Percentiles rank a stretch among this genome's conserved stretches.
These are phyloP conservation scores for Vitis hybrid DNA, from an alignment of 177 flowering plant species.

Conservation along the genomic window DNA sequence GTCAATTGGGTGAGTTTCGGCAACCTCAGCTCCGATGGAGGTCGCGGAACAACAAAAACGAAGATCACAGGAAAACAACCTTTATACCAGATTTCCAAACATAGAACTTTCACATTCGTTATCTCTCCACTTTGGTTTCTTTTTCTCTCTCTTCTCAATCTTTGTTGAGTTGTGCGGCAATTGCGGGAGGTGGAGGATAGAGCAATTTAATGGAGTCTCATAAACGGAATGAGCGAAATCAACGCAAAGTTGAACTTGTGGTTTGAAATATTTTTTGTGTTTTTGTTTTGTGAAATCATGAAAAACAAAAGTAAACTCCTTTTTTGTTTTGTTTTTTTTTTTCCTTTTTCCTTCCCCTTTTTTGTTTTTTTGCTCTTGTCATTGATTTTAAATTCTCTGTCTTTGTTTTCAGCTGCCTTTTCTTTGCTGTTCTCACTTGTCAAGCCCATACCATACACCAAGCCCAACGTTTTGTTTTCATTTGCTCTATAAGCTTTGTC, in stretches of 20 bases:
- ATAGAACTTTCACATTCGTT: neutral
- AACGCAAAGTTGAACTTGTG: slow-evolving; percentile 16
- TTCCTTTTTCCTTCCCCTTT: neutral
- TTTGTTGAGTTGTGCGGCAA: slow-evolving; percentile 22
- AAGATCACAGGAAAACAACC: neutral
- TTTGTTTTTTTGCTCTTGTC: neutral
- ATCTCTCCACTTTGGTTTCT: neutral
- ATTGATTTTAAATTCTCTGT: no score
- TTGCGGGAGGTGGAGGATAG: slow-evolving; percentile 29
- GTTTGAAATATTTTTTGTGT: neutral
- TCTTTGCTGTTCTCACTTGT: no score
- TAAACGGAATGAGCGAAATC: slow-evolving; percentile 18
- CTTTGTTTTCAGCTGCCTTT: no score
- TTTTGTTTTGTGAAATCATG: neutral
- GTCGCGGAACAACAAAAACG: neutral
- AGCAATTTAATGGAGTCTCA: slow-evolving; percentile 6
- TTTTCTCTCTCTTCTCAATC: neutral
- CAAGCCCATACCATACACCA: no score
- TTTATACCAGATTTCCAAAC: neutral
- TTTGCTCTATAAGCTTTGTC: no score
- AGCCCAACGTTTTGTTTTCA: no score
- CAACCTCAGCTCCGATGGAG: neutral
- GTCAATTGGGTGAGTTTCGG: slow-evolving; percentile 3
- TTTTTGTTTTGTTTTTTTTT: neutral
- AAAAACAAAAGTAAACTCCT: neutral